These are phyloP conservation scores for Mycosarcoma mackinlayi DNA, from an alignment of 1,284 basidiomycete species.

Conservation along the genomic window DNA sequence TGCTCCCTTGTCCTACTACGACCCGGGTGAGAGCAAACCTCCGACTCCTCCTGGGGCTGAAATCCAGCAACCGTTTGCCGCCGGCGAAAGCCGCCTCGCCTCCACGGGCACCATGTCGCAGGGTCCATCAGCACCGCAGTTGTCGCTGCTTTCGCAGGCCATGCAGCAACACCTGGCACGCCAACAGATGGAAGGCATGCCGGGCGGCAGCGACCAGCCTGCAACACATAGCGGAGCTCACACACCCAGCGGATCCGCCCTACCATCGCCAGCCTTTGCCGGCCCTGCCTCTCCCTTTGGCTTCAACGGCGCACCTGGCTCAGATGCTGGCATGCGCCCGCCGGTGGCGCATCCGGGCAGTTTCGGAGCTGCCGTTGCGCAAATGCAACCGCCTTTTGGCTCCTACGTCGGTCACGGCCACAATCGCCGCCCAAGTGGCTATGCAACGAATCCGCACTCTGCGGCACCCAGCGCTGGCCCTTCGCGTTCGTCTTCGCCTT, in stretches of 20 bases:
- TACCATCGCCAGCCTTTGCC: constrained; percentile 36
- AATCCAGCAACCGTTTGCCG: constrained; percentile 1
- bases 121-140: constrained; percentile 26
- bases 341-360: constrained; percentile 24
- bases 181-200: constrained; percentile 32
- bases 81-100: constrained; percentile 8
- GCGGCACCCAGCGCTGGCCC: constrained; percentile 46
- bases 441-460: constrained; percentile 43
- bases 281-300: constrained; percentile 27
- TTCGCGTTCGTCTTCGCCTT: constrained; percentile 42
- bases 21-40: constrained; percentile 35
- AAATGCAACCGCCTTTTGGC: constrained; percentile 27
- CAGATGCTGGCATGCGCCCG: constrained; percentile 15
- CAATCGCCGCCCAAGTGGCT: constrained; percentile 36
- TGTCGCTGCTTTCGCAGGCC: constrained; percentile 52
- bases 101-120: constrained; percentile 37
- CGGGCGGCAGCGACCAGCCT: constrained; percentile 8
- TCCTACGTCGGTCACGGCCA: constrained; percentile 14
- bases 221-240: constrained; percentile 17
- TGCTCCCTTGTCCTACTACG: constrained; percentile 34
- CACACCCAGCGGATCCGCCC: constrained; percentile 32
- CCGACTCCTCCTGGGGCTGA: constrained; percentile 36
- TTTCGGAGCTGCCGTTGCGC: constrained; percentile 21
- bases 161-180: constrained; percentile 52
- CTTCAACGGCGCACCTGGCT: constrained; percentile 12